Base-by-base conservation (phyloP, 306 rosid genomes). In the Mimosa bimucronata region DNA sequence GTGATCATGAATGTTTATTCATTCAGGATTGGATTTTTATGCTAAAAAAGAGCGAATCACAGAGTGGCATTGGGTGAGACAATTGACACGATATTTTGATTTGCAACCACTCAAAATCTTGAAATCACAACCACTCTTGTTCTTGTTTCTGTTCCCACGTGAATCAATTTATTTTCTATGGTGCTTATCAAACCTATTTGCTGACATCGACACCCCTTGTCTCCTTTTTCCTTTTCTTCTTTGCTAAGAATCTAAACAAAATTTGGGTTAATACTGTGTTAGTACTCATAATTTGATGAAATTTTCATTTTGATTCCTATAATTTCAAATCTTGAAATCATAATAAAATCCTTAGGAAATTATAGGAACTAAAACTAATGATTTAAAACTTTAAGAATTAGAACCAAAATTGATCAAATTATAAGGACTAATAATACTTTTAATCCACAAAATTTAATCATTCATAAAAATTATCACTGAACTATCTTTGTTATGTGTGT, bases 131-230 rank as follows among this genome's bases (percentile, higher is more conserved):
- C 82, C 83, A 80, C 76, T 68, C 42, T 19, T 45, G 48, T 61
- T 53, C 41, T 30, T 30, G 50, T 46, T 69, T 78, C 52, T 78
- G 28, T 84, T 42, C 41, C 74, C 83, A 72, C 82, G 89, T 86
- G 89, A 74, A 41, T 45, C 18, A 12, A 31, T 15, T 11, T 57
- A n/a, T 45, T 62, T 67, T 53, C 52, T 41, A 13, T 58, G 52
- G 62, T 74, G 14, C 11, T 8, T 18, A 15, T 23, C 19, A 38
- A n/a, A 16, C 44, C 76, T 2, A 13, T 50, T 50, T 68, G 55
- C 31, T 38, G 66, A 61, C 66, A 60, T 14, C 50, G 74, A 66
- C 64, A 3, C 2, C 30, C 15, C 75, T 7, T 55, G 76, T 83
- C n/a, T 5, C 38, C 66, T 16, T 14, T 16, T 30, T 21, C 28